Evolutionary conservation across 495 filamentous ascomycete genomes (phyloP).

Genomic region (Penicillium pulvis): DNA sequence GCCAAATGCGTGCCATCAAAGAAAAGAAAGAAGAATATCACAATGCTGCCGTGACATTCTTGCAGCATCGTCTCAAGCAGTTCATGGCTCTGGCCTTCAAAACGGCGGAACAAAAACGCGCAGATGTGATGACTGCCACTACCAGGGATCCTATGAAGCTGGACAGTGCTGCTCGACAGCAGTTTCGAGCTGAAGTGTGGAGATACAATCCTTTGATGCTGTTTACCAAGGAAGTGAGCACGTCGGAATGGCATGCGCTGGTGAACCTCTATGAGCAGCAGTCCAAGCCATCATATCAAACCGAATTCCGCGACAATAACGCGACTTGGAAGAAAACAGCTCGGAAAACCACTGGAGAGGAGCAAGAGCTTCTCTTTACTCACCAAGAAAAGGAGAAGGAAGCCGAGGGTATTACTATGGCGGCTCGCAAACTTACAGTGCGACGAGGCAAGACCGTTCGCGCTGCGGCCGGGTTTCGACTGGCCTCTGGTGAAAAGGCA

Average conservation of each 20-base stretch:
- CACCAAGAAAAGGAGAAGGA: slow-evolving; percentile 80
- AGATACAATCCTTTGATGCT: slow-evolving; percentile 81
- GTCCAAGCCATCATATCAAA: slow-evolving; percentile 73
- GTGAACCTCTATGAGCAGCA: slow-evolving; percentile 78
- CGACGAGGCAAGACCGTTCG: slow-evolving; percentile 86
- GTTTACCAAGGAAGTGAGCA: slow-evolving; percentile 81
- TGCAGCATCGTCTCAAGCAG: slow-evolving; percentile 68
- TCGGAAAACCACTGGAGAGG: slow-evolving; percentile 79
- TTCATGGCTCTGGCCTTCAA: slow-evolving; percentile 82
- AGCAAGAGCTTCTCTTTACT: slow-evolving; percentile 84
- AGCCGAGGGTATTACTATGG: slow-evolving; percentile 65
- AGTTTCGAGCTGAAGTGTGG: slow-evolving; percentile 66
- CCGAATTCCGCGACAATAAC: slow-evolving; percentile 78
- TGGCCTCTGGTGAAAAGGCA: slow-evolving; percentile 55
- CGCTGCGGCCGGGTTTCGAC: slow-evolving; percentile 61
- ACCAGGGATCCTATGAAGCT: slow-evolving; percentile 48
- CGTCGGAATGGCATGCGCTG: slow-evolving; percentile 75
- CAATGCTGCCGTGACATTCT: slow-evolving; percentile 67
- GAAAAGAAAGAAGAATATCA: slow-evolving; percentile 90
- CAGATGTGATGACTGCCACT: slow-evolving; percentile 52
- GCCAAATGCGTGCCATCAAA: slow-evolving; percentile 88
- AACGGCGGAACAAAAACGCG: slow-evolving; percentile 67
- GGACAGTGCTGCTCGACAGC: slow-evolving; percentile 52
- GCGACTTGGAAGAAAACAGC: slow-evolving; percentile 81
- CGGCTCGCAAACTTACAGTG: slow-evolving; percentile 88